phyloP scores from a whole-genome alignment of 164 flowering plant species.

The Warburgia ugandensis region DNA sequence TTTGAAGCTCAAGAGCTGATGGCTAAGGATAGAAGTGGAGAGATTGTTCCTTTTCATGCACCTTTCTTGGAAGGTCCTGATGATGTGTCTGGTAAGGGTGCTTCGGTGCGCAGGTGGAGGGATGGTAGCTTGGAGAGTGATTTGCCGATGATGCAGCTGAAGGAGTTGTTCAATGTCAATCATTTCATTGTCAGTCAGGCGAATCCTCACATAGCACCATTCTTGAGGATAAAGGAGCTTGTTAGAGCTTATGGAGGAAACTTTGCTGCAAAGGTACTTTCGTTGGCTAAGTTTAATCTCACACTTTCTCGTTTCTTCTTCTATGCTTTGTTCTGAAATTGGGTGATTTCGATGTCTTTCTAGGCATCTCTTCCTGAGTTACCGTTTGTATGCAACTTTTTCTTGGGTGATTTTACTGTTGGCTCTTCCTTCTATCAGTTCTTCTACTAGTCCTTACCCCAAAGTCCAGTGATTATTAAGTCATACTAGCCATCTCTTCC shows the following conservation, averaged over 20 bases:
- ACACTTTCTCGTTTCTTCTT: neutral
- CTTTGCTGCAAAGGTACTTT: slow-evolving; percentile 98
- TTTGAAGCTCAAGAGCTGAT: slow-evolving; percentile 98
- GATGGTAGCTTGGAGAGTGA: slow-evolving; percentile 99
- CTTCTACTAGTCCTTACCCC: too few species aligned
- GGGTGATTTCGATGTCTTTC: too few species aligned
- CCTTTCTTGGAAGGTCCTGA: slow-evolving; percentile 84
- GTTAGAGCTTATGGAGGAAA: slow-evolving; percentile 88
- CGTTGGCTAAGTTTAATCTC: neutral
- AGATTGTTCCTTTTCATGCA: slow-evolving; percentile 94
- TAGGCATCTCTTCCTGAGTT: too few species aligned
- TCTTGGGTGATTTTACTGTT: too few species aligned
- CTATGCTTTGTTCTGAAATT: neutral
- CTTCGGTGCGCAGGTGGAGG: slow-evolving; percentile 75
- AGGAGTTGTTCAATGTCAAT: slow-evolving; percentile 95
- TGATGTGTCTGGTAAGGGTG: slow-evolving; percentile 43
- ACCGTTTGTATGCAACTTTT: too few species aligned
- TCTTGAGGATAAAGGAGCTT: slow-evolving; percentile 78
- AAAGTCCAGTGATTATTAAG: too few species aligned
- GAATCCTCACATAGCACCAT: slow-evolving; percentile 92
- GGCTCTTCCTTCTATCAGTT: too few species aligned
- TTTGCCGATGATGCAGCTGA: slow-evolving; percentile 95
- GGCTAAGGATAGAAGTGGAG: slow-evolving; percentile 96
- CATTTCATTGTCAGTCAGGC: slow-evolving; percentile 99
- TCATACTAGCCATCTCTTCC: too few species aligned